Conservation (phyloP, 305 asterid species). For the Nicotiana rustica region DNA sequence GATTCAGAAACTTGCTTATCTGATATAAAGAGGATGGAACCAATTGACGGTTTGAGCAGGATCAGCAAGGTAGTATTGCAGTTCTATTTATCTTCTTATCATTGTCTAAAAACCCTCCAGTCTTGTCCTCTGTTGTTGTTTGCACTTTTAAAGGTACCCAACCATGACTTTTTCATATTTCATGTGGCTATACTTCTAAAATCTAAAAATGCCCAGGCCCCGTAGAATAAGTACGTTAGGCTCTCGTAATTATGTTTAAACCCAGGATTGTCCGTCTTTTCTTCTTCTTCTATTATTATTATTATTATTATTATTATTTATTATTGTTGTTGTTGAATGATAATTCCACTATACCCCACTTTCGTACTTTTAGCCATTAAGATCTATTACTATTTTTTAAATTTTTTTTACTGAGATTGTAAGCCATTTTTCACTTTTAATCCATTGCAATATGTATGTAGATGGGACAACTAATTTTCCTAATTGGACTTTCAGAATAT, state of each 20-base stretch:
- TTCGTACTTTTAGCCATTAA: not conserved
- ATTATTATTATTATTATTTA: too few species aligned
- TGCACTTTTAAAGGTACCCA: too few species aligned
- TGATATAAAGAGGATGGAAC: slow-evolving; percentile 96
- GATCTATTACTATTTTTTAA: not conserved
- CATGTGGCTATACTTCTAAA: too few species aligned
- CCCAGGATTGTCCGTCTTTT: not conserved
- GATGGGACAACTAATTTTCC: not conserved
- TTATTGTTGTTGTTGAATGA: not conserved
- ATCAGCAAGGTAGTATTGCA: slow-evolving; percentile 74
- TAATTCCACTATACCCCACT: not conserved
- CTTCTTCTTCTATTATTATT: too few species aligned
- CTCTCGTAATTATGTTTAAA: slow-evolving; percentile 13
- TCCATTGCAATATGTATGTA: not conserved
- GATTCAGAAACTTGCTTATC: slow-evolving; percentile 92
- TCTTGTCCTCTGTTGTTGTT: not conserved
- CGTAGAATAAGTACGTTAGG: not conserved
- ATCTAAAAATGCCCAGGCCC: too few species aligned
- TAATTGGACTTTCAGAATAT: not conserved
- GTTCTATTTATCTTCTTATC: slow-evolving; percentile 31
- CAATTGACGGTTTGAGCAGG: slow-evolving; percentile 90
- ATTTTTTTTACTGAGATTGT: not conserved
- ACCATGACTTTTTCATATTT: too few species aligned
- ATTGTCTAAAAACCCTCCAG: slow-evolving; percentile 6
- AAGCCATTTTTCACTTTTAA: slow-evolving; percentile 5